Evolutionary conservation across 768 basidiomycete genomes (phyloP).

Genomic region (Suillus fuscotomentosus): DNA sequence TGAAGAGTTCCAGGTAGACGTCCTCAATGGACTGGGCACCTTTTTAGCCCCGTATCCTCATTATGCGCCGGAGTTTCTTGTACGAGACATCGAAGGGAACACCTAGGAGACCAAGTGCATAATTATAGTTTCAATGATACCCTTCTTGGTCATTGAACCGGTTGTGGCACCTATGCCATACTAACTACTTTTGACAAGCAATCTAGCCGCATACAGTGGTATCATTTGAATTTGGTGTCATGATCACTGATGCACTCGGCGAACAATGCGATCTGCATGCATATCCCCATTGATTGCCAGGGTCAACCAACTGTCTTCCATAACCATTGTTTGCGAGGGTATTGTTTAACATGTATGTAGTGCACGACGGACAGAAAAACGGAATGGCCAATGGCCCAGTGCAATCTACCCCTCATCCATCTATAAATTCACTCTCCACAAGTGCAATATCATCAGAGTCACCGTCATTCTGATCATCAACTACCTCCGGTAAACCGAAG

Average conservation of each 20-base stretch:
- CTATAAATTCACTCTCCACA: neutral
- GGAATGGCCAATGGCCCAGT: neutral
- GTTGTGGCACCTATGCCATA: neutral
- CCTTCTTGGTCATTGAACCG: neutral
- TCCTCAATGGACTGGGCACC: constrained; percentile 64
- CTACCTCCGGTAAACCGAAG: neutral
- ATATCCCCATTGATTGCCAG: too few relatives aligned
- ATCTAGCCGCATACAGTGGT: too few relatives aligned
- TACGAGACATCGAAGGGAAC: constrained; percentile 26
- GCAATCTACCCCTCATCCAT: neutral
- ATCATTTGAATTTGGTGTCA: too few relatives aligned
- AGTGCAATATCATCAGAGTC: constrained; percentile 1
- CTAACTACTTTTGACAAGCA: neutral
- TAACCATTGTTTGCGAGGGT: neutral
- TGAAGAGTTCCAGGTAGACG: constrained; percentile 74
- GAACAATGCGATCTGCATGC: too few relatives aligned
- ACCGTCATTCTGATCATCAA: neutral
- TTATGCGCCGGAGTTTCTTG: constrained; percentile 55
- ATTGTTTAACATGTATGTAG: neutral
- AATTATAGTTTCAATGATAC: neutral
- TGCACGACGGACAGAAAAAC: neutral
- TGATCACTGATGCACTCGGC: too few relatives aligned
- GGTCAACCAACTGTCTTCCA: too few relatives aligned
- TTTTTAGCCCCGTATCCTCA: constrained; percentile 54
- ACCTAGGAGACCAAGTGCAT: constrained; percentile 10